Conservation (phyloP, 495 filamentous ascomycete genomes). For the Cercophora newfieldiana region DNA sequence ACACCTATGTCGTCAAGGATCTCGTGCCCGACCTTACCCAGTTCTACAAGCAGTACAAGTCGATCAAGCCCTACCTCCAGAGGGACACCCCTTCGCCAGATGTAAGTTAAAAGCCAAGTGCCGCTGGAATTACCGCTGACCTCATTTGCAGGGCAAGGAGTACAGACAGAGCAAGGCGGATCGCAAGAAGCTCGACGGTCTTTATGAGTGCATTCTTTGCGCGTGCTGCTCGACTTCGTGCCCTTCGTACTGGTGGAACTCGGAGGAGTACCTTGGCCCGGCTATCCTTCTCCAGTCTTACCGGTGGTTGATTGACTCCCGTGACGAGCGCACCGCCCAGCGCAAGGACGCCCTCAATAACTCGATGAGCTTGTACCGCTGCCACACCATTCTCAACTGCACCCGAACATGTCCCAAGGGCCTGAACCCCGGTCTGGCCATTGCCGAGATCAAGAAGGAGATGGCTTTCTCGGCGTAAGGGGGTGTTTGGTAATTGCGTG, state of each 20-base stretch:
- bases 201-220: slow-evolving; percentile 99
- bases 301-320: slow-evolving; percentile 90
- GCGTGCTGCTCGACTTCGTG: slow-evolving; percentile 98
- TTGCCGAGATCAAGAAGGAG: slow-evolving; percentile 98
- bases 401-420: slow-evolving; percentile 96
- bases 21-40: slow-evolving; percentile 94
- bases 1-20: slow-evolving; percentile 99
- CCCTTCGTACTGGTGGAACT: slow-evolving; percentile 99
- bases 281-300: slow-evolving; percentile 96
- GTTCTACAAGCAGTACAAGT: slow-evolving; percentile 99
- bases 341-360: slow-evolving; percentile 92
- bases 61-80: slow-evolving; percentile 98
- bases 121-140: neutral
- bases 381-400: slow-evolving; percentile 99
- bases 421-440: slow-evolving; percentile 89
- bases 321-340: slow-evolving; percentile 84
- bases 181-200: slow-evolving; percentile 92
- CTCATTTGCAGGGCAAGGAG: slow-evolving; percentile 68
- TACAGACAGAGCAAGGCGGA: slow-evolving; percentile 85
- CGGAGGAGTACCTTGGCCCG: slow-evolving; percentile 94
- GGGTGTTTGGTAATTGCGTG: slow-evolving; percentile 6
- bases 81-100: slow-evolving; percentile 73
- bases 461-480: slow-evolving; percentile 63
- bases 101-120: slow-evolving; percentile 47
- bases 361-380: slow-evolving; percentile 96